Evolutionary conservation across 2,329 filamentous ascomycete species (phyloP), one percentile per base, ranked within the genome.

Genomic region (Cercospora beticola): DNA sequence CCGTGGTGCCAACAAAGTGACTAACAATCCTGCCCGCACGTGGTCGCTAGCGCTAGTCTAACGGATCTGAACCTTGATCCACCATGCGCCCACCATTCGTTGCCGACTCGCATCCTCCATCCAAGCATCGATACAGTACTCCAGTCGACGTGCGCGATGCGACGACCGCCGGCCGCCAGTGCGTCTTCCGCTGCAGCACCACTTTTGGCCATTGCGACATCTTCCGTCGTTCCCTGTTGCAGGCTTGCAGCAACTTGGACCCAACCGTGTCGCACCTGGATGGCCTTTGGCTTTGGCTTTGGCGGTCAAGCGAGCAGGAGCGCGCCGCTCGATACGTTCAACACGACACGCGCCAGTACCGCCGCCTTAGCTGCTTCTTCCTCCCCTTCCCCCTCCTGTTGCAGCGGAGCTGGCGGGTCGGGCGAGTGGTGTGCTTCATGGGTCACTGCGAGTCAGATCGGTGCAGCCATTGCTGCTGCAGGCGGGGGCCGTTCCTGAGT

Each of bases 41-140:
- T 61, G 58, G 57, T 36, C 57, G 30, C 21, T 23, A 14, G 58
- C 58, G 58, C 36, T 40, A 40, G 14, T n/a, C 14, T 5, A 40
- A n/a, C 36, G 58, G 18, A 46, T 61, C 58, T 23, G n/a, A 61
- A 61, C 58, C 58, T 61, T 61, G 58, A 61, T 61, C 58, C 14
- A 14, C 23, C 23, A 10, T 46, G 58, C 33, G 58, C 18, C 58
- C 30, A 40, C 36, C 36, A 40, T 40, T 16, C 36, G 36, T 6
- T 40, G 30, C 58, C 23, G n/a, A 21, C n/a, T 31, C 31, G 56
- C 56, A 59, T 59, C 23, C 28, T 57, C 21, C 52, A 10, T 54
- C 26, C 26, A 26, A 26, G 26, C 26, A 26, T 33, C 31, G 31
- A 33, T 33, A 33, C 31, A 16, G 12, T 14, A 36, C 12, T 36